Conservation (phyloP, 495 filamentous ascomycete species). For the Evernia prunastri region DNA sequence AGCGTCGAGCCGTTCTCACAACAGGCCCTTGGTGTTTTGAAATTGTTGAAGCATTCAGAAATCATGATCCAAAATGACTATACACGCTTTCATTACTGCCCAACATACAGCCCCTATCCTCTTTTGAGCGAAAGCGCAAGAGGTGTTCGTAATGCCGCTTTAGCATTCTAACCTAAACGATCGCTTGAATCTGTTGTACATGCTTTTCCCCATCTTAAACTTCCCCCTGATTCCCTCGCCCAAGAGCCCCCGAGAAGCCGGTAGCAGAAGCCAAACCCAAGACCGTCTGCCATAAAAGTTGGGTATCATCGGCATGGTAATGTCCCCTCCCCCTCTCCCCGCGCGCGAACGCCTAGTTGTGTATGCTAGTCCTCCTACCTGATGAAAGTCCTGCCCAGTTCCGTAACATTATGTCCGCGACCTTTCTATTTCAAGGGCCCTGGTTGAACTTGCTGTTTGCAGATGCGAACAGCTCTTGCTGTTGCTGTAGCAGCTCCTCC, state of each 20-base stretch:
- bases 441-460: slow-evolving; percentile 70
- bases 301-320: not conserved
- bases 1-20: not conserved
- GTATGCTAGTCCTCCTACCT: not conserved
- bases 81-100: not conserved
- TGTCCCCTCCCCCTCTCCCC: too few species aligned
- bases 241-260: not conserved
- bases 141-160: not conserved
- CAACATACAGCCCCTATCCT: not conserved
- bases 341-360: slow-evolving; percentile 1
- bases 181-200: not conserved
- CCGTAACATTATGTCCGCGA: not conserved
- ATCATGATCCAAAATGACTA: not conserved
- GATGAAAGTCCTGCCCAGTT: too few species aligned
- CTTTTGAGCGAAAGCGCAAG: not conserved
- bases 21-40: not conserved
- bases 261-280: not conserved
- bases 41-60: not conserved
- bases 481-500: slow-evolving; percentile 80
- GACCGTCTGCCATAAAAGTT: not conserved
- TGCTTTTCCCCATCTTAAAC: not conserved
- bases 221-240: not conserved
- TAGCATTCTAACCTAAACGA: not conserved
- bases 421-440: slow-evolving; percentile 29
- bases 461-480: slow-evolving; percentile 82